Evolutionary conservation across 1,284 basidiomycete genomes (phyloP).

Genomic region (Cystobasidium sp.): DNA sequence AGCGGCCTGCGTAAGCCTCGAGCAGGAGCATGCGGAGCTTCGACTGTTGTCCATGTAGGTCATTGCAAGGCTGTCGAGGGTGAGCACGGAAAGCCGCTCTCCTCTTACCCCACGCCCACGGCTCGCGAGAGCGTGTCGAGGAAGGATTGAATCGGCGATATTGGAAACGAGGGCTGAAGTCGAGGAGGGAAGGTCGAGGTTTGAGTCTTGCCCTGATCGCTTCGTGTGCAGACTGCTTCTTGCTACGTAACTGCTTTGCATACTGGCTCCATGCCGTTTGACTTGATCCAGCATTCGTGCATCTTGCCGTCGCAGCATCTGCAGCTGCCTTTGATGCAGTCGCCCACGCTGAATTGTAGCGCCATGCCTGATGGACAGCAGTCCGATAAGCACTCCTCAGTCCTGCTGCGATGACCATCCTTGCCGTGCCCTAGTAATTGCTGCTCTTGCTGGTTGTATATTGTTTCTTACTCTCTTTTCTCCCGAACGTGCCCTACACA

Average conservation of each 20-base stretch:
- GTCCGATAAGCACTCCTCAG: slow-evolving; percentile 2
- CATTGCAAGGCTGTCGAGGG: background rate
- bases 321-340: slow-evolving; percentile 9
- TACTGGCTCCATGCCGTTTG: background rate
- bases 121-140: background rate
- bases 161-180: slow-evolving; percentile 6
- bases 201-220: slow-evolving; percentile 1
- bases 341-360: background rate
- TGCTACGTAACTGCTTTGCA: background rate
- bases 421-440: background rate
- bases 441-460: background rate
- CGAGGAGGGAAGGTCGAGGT: slow-evolving; percentile 5
- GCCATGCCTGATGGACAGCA: background rate
- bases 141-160: background rate
- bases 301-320: background rate
- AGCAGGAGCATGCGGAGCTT: slow-evolving; percentile 10
- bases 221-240: slow-evolving; percentile 15
- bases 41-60: background rate
- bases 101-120: background rate
- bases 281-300: background rate
- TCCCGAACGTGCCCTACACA: too few relatives aligned
- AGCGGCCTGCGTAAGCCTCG: slow-evolving; percentile 12
- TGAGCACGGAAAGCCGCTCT: background rate
- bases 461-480: background rate
- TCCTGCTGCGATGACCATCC: slow-evolving; percentile 10